phyloP scores from a whole-genome alignment of 2,329 filamentous ascomycete species.

The Claviceps arundinis region DNA sequence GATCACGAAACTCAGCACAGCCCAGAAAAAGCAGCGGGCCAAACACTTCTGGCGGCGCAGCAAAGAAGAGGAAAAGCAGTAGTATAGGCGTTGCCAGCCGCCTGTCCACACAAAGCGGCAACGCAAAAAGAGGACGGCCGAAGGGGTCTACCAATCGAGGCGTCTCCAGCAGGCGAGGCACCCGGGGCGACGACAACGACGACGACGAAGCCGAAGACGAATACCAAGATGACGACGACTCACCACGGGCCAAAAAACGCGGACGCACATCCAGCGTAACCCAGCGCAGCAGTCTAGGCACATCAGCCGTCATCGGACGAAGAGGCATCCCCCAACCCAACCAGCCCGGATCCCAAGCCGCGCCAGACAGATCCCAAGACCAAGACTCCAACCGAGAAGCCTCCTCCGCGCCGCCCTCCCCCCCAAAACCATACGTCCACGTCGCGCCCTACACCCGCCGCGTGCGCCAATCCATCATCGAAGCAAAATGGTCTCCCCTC shows the following conservation, averaged over 20 bases:
- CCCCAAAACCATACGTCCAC: slow-evolving; percentile 31
- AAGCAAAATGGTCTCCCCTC: slow-evolving; percentile 53
- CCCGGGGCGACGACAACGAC: slow-evolving; percentile 6
- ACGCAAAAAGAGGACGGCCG: neutral
- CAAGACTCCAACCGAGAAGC: slow-evolving; percentile 3
- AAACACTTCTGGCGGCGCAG: neutral
- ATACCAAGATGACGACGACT: neutral
- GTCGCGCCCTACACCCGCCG: slow-evolving; percentile 36
- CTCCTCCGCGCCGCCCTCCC: slow-evolving; percentile 12
- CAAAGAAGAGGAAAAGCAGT: neutral
- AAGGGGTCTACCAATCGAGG: neutral
- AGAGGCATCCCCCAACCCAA: slow-evolving; percentile 5
- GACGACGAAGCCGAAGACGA: slow-evolving; percentile 10
- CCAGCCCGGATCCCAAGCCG: neutral
- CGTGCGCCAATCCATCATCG: slow-evolving; percentile 51
- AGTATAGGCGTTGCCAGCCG: slow-evolving; percentile 5
- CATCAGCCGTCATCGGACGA: slow-evolving; percentile 3
- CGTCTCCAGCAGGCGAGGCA: slow-evolving; percentile 1
- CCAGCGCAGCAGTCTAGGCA: neutral
- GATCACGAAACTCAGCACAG: neutral
- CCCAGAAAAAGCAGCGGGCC: neutral
- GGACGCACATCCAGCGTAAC: neutral
- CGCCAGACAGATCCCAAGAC: neutral
- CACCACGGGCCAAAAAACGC: neutral
- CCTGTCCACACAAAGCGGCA: slow-evolving; percentile 13